These are phyloP conservation scores for Arthrinium phaeospermum DNA, from an alignment of 2,329 filamentous ascomycete species.

Conservation along the genomic window DNA sequence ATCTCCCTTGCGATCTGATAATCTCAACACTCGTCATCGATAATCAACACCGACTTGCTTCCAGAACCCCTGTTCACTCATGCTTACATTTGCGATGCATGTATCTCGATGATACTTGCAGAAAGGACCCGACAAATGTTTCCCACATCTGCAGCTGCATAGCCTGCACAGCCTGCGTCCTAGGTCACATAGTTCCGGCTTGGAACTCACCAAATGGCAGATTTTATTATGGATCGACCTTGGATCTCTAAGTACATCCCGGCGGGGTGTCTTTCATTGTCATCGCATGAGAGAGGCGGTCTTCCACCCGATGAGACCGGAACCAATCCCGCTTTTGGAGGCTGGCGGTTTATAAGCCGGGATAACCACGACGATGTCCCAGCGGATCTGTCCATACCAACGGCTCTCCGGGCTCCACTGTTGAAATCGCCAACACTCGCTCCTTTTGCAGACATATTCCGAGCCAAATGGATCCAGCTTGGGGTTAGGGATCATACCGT, in stretches of 20 bases:
- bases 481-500: constrained; percentile 43
- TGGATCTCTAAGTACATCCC: constrained; percentile 44
- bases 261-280: constrained; percentile 45
- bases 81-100: background rate
- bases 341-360: constrained; percentile 39
- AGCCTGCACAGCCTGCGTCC: background rate
- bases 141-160: background rate
- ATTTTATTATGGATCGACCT: background rate
- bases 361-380: constrained; percentile 30
- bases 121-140: background rate
- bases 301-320: constrained; percentile 25
- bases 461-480: constrained; percentile 50
- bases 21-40: background rate
- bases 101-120: background rate
- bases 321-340: constrained; percentile 22
- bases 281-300: constrained; percentile 26
- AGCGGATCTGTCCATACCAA: background rate
- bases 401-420: background rate
- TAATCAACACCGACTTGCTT: background rate
- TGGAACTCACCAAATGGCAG: background rate
- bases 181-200: background rate
- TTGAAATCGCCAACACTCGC: constrained; percentile 29
- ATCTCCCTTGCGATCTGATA: background rate
- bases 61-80: background rate
- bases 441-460: constrained; percentile 40